Evolutionary conservation across 352 stramenopile species (phyloP), one percentile per base, ranked within the genome.

Genomic region (Saprolegnia parasitica): DNA sequence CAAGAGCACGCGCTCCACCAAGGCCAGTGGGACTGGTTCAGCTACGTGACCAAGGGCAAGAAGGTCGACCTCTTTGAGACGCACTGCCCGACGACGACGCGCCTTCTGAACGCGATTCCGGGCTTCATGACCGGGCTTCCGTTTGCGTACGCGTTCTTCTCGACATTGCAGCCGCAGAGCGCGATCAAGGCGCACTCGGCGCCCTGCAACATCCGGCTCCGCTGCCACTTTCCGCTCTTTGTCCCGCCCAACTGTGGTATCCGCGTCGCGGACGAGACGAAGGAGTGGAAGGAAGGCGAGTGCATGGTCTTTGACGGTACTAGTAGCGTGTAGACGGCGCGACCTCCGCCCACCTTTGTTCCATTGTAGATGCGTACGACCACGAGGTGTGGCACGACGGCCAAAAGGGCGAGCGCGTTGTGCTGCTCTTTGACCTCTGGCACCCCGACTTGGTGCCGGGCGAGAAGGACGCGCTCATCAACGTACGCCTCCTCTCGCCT

Each of bases 131-230:
- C 85, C 15, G 81, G 78, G 0, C 87, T 94, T 45, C 96, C 96
- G 10, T 98, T 99, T 78, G 89, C 89, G 16, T 98, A 98, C 78
- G 81, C 85, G 23, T 98, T 98, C 77, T 98, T 98, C 80, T 98
- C 89, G 26, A 97, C 96, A 16, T 81, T 99, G 65, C 88, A 98
- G 73, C 79, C 79, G 0, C 75, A 95, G 62, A 90, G 90, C 23
- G 73, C 76, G 24, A 98, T 98, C 77, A 88, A 90, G 71, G 74
- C 93, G 6, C 96, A 99, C 77, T 95, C 88, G 20, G 90, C 88
- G 49, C 94, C 96, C 16, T 98, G 96, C 79, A 99, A 99, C 73
- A 84, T 99, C 61, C 82, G 96, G 2, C 78, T 98, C 56, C 84
- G 96, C 20, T 96, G 96, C 57, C 96, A 99, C 84, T 90, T 98